Evolutionary conservation across 2,329 filamentous ascomycete genomes (phyloP).

Genomic region (Pyricularia sp.): DNA sequence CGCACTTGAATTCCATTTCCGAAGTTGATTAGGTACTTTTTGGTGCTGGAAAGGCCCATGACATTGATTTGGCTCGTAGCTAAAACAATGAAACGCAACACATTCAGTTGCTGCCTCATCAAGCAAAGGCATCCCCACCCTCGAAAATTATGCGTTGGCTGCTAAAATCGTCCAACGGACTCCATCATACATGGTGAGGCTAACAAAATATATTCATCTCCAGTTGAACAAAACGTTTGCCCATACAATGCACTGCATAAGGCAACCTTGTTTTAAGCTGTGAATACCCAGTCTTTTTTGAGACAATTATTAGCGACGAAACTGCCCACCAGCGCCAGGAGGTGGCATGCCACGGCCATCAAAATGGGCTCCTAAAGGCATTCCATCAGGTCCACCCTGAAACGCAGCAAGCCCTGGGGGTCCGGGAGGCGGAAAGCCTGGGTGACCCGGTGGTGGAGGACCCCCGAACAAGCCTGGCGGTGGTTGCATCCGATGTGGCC

Average conservation of each 20-base stretch:
- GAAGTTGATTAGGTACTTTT: neutral
- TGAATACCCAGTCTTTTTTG: neutral
- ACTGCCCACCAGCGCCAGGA: conserved; percentile 8
- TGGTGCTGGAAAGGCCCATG: neutral
- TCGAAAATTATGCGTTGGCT: neutral
- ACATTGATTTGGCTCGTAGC: neutral
- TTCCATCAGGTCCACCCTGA: conserved; percentile 37
- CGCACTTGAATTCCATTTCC: neutral
- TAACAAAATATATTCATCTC: neutral
- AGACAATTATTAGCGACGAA: conserved; percentile 5
- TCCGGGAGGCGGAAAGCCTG: conserved; percentile 32
- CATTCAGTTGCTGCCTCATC: neutral
- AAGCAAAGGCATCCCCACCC: neutral
- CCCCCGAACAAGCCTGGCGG: conserved; percentile 45
- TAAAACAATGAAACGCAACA: neutral
- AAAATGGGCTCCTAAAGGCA: conserved; percentile 32
- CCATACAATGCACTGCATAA: neutral
- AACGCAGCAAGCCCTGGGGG: conserved; percentile 43
- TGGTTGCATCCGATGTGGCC: conserved; percentile 39
- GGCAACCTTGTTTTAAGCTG: neutral
- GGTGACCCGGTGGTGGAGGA: conserved; percentile 18
- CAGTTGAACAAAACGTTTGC: neutral
- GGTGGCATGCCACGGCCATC: conserved; percentile 27
- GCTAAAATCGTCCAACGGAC: neutral
- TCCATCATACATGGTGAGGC: neutral